Evolutionary conservation across 108 stramenopile species (phyloP), one percentile per base, ranked within the genome.

Genomic region (Cyclotella baltica): DNA sequence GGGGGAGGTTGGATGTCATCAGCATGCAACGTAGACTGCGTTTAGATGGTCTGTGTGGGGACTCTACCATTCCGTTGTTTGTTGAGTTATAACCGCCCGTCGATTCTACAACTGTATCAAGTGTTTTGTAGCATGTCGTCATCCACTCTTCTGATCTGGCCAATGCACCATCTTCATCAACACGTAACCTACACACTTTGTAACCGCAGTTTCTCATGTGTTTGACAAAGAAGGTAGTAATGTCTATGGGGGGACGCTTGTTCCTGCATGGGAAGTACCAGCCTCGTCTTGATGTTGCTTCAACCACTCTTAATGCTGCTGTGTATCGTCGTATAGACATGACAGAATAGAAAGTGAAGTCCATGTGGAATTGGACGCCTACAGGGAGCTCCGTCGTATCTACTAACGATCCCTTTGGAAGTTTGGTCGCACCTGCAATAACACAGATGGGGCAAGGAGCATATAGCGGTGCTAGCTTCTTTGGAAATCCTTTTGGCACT

Each of bases 11-110:
- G 6, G 40, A 6, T 43, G 40, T 43, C 40, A 43, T 43, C 10
- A 43, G 40, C 40, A 43, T 43, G 13, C 40, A 43, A 13, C 40
- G 13, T 10, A 43, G 10, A 8, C 6, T 16, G 11, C 5, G 8
- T 56, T 56, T 56, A 20, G 25, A 5, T 8, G 55, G 25, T 23
- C 35, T 37, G 63, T 64, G 63, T 40, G 37, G 37, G 6, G n/a
- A 18, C 38, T 64, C 37, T 3, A 40, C 63, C 23, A 20, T 64
- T 22, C 63, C 63, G 30, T 33, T 61, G 25, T 4, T 10, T 31
- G 63, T 64, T 40, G 63, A 64, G 38, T 16, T 40, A 22, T 64
- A 64, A 4, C 59, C 59, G 6, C 59, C 59, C 9, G 59, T 61
- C 29, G 59, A 29, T 61, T 61, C 29, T 16, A 61, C 59, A 23